A percentile compares a stretch with the other conserved stretches of the same genome.
Conservation (phyloP, 768 basidiomycete genomes). For the Mycena capillaripes region DNA sequence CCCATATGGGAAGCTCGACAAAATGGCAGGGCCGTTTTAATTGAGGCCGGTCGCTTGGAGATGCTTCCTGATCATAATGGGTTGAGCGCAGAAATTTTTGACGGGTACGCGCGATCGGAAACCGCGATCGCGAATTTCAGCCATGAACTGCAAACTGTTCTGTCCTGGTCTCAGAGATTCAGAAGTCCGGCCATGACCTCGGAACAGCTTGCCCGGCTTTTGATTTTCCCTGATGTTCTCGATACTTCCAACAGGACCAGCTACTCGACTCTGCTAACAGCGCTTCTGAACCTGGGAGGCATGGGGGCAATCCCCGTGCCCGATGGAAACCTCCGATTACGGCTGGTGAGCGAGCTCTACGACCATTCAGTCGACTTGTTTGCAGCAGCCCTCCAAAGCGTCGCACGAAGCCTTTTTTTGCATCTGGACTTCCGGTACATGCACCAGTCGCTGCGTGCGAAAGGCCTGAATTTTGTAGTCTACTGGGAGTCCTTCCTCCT, state of each 20-base stretch:
- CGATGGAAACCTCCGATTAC: slow-evolving; percentile 25
- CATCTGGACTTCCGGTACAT: slow-evolving; percentile 26
- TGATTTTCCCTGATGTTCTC: slow-evolving; percentile 21
- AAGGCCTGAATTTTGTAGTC: slow-evolving; percentile 9
- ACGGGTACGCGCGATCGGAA: slow-evolving; percentile 13
- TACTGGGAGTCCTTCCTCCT: slow-evolving; percentile 32
- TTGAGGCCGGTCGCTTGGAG: slow-evolving; percentile 9
- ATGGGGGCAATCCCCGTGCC: slow-evolving; percentile 28
- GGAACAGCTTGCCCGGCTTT: slow-evolving; percentile 14
- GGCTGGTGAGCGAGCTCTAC: slow-evolving; percentile 14
- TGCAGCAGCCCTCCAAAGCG: slow-evolving; percentile 23
- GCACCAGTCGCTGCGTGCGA: neutral
- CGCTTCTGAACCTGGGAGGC: slow-evolving; percentile 19
- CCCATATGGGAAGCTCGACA: slow-evolving; percentile 34
- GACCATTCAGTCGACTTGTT: slow-evolving; percentile 31
- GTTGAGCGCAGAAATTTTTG: slow-evolving; percentile 17
- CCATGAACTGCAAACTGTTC: slow-evolving; percentile 1
- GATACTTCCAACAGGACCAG: neutral
- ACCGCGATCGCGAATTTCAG: slow-evolving; percentile 21
- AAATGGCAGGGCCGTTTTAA: slow-evolving; percentile 4
- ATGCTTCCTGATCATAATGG: slow-evolving; percentile 20
- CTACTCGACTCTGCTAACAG: slow-evolving; percentile 20
- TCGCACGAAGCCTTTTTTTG: slow-evolving; percentile 17
- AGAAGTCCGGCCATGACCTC: slow-evolving; percentile 1
- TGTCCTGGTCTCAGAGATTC: slow-evolving; percentile 16